phyloP scores from a whole-genome alignment of 2,329 filamentous ascomycete species.

The Sporothrix globosa region DNA sequence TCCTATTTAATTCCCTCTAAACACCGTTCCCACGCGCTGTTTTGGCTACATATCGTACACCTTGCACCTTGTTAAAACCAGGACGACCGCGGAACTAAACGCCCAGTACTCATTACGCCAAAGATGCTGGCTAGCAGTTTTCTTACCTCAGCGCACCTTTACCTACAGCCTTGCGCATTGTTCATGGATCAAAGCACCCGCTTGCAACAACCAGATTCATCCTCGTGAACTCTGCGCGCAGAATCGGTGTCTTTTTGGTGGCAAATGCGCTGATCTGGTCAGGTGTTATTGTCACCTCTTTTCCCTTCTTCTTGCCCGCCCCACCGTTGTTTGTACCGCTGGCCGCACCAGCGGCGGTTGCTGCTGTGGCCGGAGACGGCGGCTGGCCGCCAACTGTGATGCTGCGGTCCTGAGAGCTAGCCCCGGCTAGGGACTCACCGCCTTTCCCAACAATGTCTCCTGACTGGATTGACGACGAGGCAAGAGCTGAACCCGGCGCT shows the following conservation, averaged over 20 bases:
- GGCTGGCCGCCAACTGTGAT: conserved; percentile 52
- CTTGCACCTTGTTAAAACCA: not conserved
- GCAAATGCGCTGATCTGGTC: conserved; percentile 95
- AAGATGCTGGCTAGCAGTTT: not conserved
- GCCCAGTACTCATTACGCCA: not conserved
- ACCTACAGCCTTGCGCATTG: too few relatives aligned
- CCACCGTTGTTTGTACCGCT: conserved; percentile 40
- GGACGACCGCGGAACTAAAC: not conserved
- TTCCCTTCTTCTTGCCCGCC: conserved; percentile 72
- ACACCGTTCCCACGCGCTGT: conserved; percentile 4
- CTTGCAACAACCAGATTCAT: conserved; percentile 94
- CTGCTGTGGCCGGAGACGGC: conserved; percentile 48
- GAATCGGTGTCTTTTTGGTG: conserved; percentile 94
- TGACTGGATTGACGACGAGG: conserved; percentile 34
- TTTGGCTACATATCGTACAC: not conserved
- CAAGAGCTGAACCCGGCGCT: not conserved
- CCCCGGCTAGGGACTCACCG: conserved; percentile 49
- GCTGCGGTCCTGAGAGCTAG: conserved; percentile 43
- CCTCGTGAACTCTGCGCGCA: conserved; percentile 88
- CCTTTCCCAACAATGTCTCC: conserved; percentile 44
- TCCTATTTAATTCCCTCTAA: not conserved
- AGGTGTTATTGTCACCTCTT: conserved; percentile 85
- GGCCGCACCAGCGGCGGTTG: conserved; percentile 43
- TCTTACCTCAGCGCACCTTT: not conserved
- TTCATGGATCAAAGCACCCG: conserved; percentile 66